A percentile compares a stretch with the other conserved stretches of the same genome.
These are phyloP conservation scores for Colletotrichum trifolii DNA, from an alignment of 2,329 filamentous ascomycete genomes.

Conservation along the genomic window DNA sequence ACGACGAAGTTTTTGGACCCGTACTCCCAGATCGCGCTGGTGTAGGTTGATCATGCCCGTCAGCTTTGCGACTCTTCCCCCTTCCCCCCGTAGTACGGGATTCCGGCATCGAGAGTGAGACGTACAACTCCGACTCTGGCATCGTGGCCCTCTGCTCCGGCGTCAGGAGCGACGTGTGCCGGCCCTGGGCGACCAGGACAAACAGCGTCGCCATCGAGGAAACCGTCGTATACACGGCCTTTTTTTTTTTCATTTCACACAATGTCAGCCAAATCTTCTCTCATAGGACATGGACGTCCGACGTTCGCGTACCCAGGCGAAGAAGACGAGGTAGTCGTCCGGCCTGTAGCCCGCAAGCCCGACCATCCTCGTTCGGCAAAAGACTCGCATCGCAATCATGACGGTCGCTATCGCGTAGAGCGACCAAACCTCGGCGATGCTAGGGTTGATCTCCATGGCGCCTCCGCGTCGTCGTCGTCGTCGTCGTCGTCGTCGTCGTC, in stretches of 20 bases:
- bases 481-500: too few relatives aligned
- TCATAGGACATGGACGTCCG: background rate
- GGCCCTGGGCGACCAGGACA: conserved; percentile 42
- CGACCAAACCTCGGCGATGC: conserved; percentile 49
- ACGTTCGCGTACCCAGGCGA: conserved; percentile 42
- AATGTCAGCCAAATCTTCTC: too few relatives aligned
- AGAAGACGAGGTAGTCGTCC: conserved; percentile 48
- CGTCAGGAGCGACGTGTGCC: conserved; percentile 44
- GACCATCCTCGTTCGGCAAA: conserved; percentile 47
- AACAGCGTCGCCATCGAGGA: conserved; percentile 37
- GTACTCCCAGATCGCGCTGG: conserved; percentile 40
- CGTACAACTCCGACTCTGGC: conserved; percentile 40
- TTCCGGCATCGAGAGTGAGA: background rate
- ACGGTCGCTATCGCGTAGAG: conserved; percentile 47
- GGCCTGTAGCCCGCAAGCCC: conserved; percentile 45
- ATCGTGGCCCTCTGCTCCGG: conserved; percentile 46
- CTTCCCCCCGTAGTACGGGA: too few relatives aligned
- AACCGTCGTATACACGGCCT: conserved; percentile 16
- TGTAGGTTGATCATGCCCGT: background rate
- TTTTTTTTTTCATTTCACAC: too few relatives aligned
- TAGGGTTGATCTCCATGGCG: conserved; percentile 22
- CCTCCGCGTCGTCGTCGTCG: background rate
- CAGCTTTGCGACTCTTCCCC: background rate
- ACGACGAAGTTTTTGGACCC: conserved; percentile 50
- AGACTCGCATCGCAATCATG: conserved; percentile 45